Conservation (phyloP, 1,284 basidiomycete species). For the Cutaneotrichosporon curvatum region DNA sequence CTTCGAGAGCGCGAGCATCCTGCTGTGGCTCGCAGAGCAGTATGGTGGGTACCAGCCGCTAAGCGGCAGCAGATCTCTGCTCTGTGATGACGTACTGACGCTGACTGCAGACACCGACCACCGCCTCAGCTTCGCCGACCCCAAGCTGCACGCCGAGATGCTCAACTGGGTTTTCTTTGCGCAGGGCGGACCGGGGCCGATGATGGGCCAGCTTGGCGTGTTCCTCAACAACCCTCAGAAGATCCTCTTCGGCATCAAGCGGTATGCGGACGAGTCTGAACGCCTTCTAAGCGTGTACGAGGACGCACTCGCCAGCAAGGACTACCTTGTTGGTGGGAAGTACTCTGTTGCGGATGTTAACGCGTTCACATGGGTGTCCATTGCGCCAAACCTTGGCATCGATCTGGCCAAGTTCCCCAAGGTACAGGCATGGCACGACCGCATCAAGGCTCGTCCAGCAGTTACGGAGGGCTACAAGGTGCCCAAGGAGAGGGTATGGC, state of each 20-base stretch:
- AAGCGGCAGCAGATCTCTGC: not conserved
- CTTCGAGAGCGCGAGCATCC: slow-evolving; percentile 61
- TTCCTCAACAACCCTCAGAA: slow-evolving; percentile 20
- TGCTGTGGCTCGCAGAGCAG: slow-evolving; percentile 58
- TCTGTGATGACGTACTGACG: not conserved
- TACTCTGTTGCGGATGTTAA: slow-evolving; percentile 54
- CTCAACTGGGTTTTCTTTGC: slow-evolving; percentile 73
- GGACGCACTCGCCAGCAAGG: slow-evolving; percentile 52
- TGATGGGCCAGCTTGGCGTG: slow-evolving; percentile 33
- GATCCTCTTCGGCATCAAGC: slow-evolving; percentile 48
- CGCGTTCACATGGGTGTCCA: slow-evolving; percentile 51
- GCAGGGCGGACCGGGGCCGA: slow-evolving; percentile 39
- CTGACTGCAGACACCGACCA: slow-evolving; percentile 40
- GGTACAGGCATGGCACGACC: slow-evolving; percentile 52
- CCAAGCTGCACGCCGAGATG: slow-evolving; percentile 52
- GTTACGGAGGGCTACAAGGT: slow-evolving; percentile 42
- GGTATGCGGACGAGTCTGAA: slow-evolving; percentile 68
- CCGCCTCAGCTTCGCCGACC: slow-evolving; percentile 53
- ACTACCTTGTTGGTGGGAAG: slow-evolving; percentile 60
- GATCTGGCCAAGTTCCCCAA: slow-evolving; percentile 55
- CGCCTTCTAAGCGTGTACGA: slow-evolving; percentile 69
- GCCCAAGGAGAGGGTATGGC: not conserved
- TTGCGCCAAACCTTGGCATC: slow-evolving; percentile 46
- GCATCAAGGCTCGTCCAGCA: slow-evolving; percentile 47
- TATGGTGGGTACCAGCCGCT: slow-evolving; percentile 46